These are phyloP conservation scores for Trapa incisa DNA, from an alignment of 345 rosid genomes.

Conservation along the genomic window DNA sequence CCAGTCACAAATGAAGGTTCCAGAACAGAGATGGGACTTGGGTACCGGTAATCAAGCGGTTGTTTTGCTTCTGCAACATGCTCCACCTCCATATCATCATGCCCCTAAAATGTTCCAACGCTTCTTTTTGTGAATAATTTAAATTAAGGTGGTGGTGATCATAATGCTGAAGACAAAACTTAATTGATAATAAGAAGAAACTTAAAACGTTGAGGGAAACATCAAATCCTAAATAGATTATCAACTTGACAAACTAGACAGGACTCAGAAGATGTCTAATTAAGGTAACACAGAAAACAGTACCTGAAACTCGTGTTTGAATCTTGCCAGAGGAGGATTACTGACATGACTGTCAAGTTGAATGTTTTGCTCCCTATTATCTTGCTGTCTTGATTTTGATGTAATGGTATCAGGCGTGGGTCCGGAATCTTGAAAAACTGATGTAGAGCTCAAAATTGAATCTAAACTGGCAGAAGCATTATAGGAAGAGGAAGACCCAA, in stretches of 20 bases:
- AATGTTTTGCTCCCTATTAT: conserved; percentile 11
- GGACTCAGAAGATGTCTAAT: not conserved
- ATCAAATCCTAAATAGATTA: not conserved
- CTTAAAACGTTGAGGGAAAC: not conserved
- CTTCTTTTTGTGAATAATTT: not conserved
- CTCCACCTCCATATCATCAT: conserved; percentile 36
- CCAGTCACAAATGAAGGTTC: conserved; percentile 46
- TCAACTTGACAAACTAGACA: not conserved
- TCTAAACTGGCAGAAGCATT: conserved; percentile 24
- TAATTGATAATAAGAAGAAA: not conserved
- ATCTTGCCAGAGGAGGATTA: conserved; percentile 14
- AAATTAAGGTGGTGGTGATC: not conserved
- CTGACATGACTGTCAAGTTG: conserved; percentile 13
- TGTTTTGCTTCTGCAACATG: conserved; percentile 25
- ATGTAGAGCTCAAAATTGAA: conserved; percentile 21
- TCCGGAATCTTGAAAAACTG: conserved; percentile 17
- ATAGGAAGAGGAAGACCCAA: conserved; percentile 43
- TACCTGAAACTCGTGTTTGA: conserved; percentile 42
- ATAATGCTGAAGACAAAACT: not conserved
- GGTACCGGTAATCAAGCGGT: conserved; percentile 28
- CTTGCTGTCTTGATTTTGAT: conserved; percentile 9
- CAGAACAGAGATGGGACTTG: conserved; percentile 66
- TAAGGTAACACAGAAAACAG: not conserved
- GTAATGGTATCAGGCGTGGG: conserved; percentile 13
- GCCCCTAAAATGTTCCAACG: conserved; percentile 26